A percentile compares a stretch with the other conserved stretches of the same genome.
These are phyloP conservation scores for Mycena chlorophos DNA, from an alignment of 768 basidiomycete species.

Conservation along the genomic window DNA sequence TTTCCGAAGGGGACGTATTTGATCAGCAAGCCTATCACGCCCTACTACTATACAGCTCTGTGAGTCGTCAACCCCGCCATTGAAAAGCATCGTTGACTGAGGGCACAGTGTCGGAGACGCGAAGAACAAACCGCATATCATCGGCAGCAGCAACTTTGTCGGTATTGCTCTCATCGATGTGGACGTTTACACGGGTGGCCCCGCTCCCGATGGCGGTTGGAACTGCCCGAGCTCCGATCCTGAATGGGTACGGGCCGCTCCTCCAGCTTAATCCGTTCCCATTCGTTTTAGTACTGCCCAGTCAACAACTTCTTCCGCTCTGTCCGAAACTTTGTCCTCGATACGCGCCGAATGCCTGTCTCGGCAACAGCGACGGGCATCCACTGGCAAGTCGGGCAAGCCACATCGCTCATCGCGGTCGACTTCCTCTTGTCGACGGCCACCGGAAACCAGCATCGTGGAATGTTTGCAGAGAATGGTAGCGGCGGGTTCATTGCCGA, in stretches of 20 bases:
- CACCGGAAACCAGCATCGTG: slow-evolving; percentile 46
- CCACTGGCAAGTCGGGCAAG: slow-evolving; percentile 61
- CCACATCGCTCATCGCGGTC: slow-evolving; percentile 52
- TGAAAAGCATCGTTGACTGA: slow-evolving; percentile 13
- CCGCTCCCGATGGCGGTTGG: slow-evolving; percentile 5
- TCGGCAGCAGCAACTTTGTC: slow-evolving; percentile 31
- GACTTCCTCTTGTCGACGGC: slow-evolving; percentile 50
- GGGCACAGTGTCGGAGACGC: slow-evolving; percentile 31
- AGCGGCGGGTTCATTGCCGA: slow-evolving; percentile 24
- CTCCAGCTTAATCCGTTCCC: background rate
- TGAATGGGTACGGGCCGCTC: slow-evolving; percentile 2
- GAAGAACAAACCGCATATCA: slow-evolving; percentile 32
- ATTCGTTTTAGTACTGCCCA: slow-evolving; percentile 9
- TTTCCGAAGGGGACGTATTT: slow-evolving; percentile 45
- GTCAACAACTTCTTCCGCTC: slow-evolving; percentile 33
- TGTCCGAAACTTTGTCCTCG: slow-evolving; percentile 54
- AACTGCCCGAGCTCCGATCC: slow-evolving; percentile 9
- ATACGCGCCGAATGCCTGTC: slow-evolving; percentile 43
- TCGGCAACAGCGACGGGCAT: slow-evolving; percentile 44
- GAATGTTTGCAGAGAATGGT: slow-evolving; percentile 36
- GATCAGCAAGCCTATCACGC: slow-evolving; percentile 8
- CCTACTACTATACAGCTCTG: slow-evolving; percentile 19
- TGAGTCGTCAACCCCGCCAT: slow-evolving; percentile 31
- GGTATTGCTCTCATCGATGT: slow-evolving; percentile 36
- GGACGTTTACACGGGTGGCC: slow-evolving; percentile 7